Conservation (phyloP, 129 eudicot species). For the Arctium lappa region DNA sequence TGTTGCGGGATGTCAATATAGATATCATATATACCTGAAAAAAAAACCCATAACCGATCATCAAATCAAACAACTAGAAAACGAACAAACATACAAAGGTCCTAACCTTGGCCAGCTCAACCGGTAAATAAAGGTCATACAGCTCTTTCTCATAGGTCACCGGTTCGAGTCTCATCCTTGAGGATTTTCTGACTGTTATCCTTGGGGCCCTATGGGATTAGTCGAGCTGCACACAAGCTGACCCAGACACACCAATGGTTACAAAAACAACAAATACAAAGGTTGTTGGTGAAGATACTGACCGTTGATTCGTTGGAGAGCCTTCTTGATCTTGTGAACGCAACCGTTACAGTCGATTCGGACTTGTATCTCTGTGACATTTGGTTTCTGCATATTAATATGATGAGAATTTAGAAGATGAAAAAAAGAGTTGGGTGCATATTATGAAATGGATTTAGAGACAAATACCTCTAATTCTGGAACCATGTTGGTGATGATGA, state of each 20-base stretch:
- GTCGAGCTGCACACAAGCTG: background rate
- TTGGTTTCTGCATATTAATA: conserved; percentile 61
- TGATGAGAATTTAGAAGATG: conserved; percentile 18
- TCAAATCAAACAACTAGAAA: background rate
- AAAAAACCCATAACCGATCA: background rate
- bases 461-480: conserved; percentile 69
- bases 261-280: background rate
- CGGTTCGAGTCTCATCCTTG: background rate
- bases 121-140: background rate
- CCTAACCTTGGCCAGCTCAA: background rate
- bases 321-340: conserved; percentile 93
- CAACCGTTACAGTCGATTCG: conserved; percentile 98
- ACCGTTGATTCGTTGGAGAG: conserved; percentile 77
- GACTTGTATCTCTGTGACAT: conserved; percentile 81
- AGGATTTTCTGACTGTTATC: too few relatives aligned
- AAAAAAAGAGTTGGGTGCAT: conserved; percentile 7
- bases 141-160: background rate
- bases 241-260: background rate
- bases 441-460: conserved; percentile 18
- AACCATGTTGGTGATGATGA: conserved; percentile 42
- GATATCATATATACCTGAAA: conserved; percentile 61
- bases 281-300: conserved; percentile 6
- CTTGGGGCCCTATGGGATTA: background rate
- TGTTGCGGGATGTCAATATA: conserved; percentile 68
- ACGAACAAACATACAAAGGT: background rate